Evolutionary conservation across 345 rosid species (phyloP), one percentile per base, ranked within the genome.

Genomic region (Hevea brasiliensis): DNA sequence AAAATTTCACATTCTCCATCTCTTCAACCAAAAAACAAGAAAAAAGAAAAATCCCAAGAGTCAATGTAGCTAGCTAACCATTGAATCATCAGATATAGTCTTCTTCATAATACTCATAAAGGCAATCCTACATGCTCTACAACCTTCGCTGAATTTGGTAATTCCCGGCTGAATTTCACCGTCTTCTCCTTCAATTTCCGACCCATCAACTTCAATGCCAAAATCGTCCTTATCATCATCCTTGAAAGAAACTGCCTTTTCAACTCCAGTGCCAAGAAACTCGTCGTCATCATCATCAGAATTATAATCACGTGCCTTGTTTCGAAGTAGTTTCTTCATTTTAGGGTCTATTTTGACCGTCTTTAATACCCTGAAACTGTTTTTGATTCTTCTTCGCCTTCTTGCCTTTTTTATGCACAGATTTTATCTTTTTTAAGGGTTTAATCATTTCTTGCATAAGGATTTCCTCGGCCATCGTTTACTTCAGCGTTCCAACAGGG

Each of bases 241-340:
- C 13, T 23, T 74, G 0, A 45, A 72, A 70, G 73, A 70, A 24
- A 65, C 7, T 50, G 56, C 63, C 56, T 64, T 65, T 64, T 84
- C 83, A 24, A 74, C 83, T 59, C 76, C 79, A 47, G 55, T 71
- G 18, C 53, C 61, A 18, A 59, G 53, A 51, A 61, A 47, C 61
- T 72, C 85, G 6, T 74, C 82, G 0, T 84, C 89, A 0, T 87
- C 96, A 0, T 84, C 87, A 65, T 92, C 98, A 1, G 99, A 92
- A 75, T 95, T 86, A 79, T 95, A 95, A 2, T 87, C 98, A 35
- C 92, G 86, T 13, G 93, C 97, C 84, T 97, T 87, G 85, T 84
- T 88, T 35, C 81, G 80, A 64, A 80, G 88, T 7, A 94, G 79
- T 75, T 85, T 88, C 69, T 78, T 85, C 83, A 86, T 74, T 77